phyloP scores from a whole-genome alignment of 495 filamentous ascomycete genomes.

The Cryomyces antarcticus region DNA sequence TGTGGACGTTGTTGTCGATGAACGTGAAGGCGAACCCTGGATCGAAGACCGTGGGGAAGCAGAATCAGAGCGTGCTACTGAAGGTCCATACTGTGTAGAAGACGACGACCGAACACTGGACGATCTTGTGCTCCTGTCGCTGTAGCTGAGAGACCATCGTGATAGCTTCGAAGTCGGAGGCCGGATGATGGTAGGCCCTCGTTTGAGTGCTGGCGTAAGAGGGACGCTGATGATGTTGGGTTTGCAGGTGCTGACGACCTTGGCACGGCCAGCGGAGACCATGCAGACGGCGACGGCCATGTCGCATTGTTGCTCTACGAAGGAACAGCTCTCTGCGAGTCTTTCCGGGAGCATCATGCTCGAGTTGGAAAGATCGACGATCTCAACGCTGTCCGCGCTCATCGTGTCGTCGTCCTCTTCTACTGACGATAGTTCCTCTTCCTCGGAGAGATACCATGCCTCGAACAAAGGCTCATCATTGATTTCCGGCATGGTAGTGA shows the following conservation, averaged over 20 bases:
- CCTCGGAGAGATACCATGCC: constrained; percentile 7
- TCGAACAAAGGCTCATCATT: constrained; percentile 4
- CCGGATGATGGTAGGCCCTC: background rate
- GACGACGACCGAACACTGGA: background rate
- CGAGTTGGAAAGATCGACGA: background rate
- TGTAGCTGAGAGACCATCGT: background rate
- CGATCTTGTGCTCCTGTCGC: background rate
- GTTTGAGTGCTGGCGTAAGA: background rate
- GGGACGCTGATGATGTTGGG: constrained; percentile 2
- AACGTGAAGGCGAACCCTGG: too few relatives aligned
- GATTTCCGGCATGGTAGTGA: background rate
- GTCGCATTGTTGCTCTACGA: constrained; percentile 4
- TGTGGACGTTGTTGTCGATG: too few relatives aligned
- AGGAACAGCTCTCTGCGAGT: constrained; percentile 1
- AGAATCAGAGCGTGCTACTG: background rate
- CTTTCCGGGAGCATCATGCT: background rate
- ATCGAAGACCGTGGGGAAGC: too few relatives aligned
- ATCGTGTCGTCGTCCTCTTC: constrained; percentile 1
- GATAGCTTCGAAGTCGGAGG: constrained; percentile 1
- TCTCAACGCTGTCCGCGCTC: constrained; percentile 1
- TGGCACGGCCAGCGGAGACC: constrained; percentile 5
- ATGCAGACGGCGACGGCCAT: constrained; percentile 5
- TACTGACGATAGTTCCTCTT: constrained; percentile 7
- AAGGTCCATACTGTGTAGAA: background rate
- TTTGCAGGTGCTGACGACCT: constrained; percentile 3